Percentiles rank a stretch among this genome's conserved stretches.
These are phyloP conservation scores for Penicillium lividum DNA, from an alignment of 495 filamentous ascomycete genomes.

Conservation along the genomic window DNA sequence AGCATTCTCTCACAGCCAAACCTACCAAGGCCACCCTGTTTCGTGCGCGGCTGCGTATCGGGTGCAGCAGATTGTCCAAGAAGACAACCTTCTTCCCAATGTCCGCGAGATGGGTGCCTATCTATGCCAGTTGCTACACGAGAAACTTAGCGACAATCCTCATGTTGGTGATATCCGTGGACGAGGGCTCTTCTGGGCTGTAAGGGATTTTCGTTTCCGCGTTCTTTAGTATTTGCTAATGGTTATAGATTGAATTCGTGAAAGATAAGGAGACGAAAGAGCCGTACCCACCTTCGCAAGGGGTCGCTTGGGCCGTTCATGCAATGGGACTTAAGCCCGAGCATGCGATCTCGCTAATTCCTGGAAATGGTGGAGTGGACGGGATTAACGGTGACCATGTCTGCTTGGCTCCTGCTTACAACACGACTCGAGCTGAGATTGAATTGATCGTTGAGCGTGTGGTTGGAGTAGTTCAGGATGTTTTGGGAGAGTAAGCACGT, in stretches of 20 bases:
- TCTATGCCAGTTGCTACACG: constrained; percentile 39
- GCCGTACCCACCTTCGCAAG: constrained; percentile 41
- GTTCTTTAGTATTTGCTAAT: neutral
- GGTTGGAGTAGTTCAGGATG: constrained; percentile 27
- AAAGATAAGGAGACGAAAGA: constrained; percentile 52
- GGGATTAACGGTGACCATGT: constrained; percentile 70
- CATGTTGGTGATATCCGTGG: constrained; percentile 58
- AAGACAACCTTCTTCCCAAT: constrained; percentile 52
- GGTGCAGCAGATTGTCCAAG: constrained; percentile 53
- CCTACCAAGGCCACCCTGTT: constrained; percentile 60
- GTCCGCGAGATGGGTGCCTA: constrained; percentile 45
- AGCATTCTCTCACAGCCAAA: constrained; percentile 59
- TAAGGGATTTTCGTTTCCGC: constrained; percentile 25
- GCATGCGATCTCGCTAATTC: constrained; percentile 67
- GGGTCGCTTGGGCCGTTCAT: constrained; percentile 49
- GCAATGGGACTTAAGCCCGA: constrained; percentile 48
- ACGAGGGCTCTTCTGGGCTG: constrained; percentile 54
- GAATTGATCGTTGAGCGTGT: constrained; percentile 53
- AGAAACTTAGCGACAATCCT: constrained; percentile 35
- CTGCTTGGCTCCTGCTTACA: constrained; percentile 73
- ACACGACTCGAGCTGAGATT: constrained; percentile 58
- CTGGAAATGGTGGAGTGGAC: constrained; percentile 65
- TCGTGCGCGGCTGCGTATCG: constrained; percentile 57
- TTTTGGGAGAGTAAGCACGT: constrained; percentile 22
- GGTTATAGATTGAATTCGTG: constrained; percentile 55